phyloP scores from a whole-genome alignment of 768 basidiomycete genomes.

The Boletus rubropictus region DNA sequence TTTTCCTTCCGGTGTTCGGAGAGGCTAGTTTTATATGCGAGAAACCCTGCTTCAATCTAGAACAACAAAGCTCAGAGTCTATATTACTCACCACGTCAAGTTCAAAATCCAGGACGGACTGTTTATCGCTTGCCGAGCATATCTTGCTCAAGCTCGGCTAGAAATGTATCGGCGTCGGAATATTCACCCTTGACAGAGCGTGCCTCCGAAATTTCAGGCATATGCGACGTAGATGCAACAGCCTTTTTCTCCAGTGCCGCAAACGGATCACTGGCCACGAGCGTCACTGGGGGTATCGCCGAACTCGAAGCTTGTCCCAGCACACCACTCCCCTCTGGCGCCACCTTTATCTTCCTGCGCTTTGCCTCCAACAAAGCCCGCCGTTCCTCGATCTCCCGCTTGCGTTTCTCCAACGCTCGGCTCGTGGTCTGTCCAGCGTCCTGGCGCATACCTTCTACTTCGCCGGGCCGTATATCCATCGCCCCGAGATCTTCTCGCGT shows the following conservation, averaged over 20 bases:
- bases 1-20: conserved; percentile 48
- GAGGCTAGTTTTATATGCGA: conserved; percentile 39
- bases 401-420: conserved; percentile 59
- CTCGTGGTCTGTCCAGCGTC: conserved; percentile 35
- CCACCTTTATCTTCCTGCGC: conserved; percentile 46
- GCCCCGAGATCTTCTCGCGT: conserved; percentile 57
- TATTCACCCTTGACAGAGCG: conserved; percentile 14
- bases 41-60: conserved; percentile 7
- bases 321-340: conserved; percentile 1
- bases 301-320: background rate
- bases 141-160: conserved; percentile 61
- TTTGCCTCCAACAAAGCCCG: conserved; percentile 57
- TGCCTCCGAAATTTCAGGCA: conserved; percentile 25
- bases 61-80: background rate
- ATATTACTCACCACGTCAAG: conserved; percentile 1
- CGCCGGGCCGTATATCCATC: conserved; percentile 57
- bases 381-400: conserved; percentile 67
- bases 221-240: conserved; percentile 8
- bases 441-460: conserved; percentile 69
- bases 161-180: conserved; percentile 51
- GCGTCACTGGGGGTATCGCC: background rate
- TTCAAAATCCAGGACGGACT: background rate
- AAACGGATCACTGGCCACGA: conserved; percentile 41
- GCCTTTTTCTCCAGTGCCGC: conserved; percentile 41
- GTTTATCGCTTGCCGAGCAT: conserved; percentile 34